Base-by-base conservation (phyloP, 2,329 filamentous ascomycete species). In the Diaporthe velutina region DNA sequence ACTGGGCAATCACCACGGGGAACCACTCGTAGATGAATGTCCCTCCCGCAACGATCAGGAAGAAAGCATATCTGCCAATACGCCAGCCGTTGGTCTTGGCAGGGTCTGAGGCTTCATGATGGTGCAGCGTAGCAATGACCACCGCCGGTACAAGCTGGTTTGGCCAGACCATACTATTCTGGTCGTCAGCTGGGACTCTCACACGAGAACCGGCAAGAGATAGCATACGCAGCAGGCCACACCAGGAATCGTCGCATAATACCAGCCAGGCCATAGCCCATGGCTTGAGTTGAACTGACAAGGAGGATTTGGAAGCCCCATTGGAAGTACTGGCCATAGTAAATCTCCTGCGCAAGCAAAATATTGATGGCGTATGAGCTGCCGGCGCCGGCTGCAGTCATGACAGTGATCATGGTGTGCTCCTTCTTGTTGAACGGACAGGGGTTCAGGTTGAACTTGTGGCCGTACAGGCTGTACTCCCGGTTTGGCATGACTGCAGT, bases 101-200 rank as follows among this genome's bases (percentile, higher is more conserved):
- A 1, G 70, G 70, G 76, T 91, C 87, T 0, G 88, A 86, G 40
- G 83, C 80, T 19, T 85, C 85, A 78, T 89, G 88, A 77, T 93
- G 91, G 80, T 94, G 92, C 57, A 94, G 85, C 4, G 91, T 89
- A 79, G 91, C 88, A 80, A 93, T 92, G 33, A 93, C 85, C 2
- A 90, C 86, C 48, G 88, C 86, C 78, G 91, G 93, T 79, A 92
- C 89, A 48, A 91, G 83, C 40, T 89, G 87, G 35, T 87, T 86
- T 2, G 91, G 91, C 90, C 91, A 93, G 71, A 92, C 89, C 90
- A 92, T 92, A 3, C 58, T 64, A 40, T 30, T 8, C 3, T 7
- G 70, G 1, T 12, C 13, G 25, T 64, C n/a, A 64, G 40, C 17
- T 30, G 9, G 3, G n/a, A 15, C 15, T 45, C 2, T 9, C 1